Base-by-base conservation (phyloP, 495 filamentous ascomycete species). In the Aspergillus conjunctus region DNA sequence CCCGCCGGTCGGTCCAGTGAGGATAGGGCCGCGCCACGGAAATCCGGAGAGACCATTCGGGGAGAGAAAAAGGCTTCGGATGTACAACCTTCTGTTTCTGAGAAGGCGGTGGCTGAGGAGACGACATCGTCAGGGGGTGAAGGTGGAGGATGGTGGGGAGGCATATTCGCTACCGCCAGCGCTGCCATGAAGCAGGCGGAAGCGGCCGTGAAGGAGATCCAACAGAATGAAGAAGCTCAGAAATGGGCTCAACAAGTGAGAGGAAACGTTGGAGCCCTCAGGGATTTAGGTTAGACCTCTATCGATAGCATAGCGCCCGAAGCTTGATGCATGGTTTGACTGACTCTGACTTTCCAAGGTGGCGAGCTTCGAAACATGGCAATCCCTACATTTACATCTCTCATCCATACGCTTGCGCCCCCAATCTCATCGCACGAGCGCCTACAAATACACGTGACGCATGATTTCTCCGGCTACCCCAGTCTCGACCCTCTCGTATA, bases 361-460 rank as follows among this genome's bases (percentile, higher is more conserved):
- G 92, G 90, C 73, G 94, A 96, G 68, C 83, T 99, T 66, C 85
- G 89, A 60, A 89, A 88, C 62, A 89, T 90, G 63, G 94, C 94
- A 45, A 81, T 99, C 30, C 94, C 94, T 49, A 97, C 94, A 61
- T 96, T 99, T 71, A 93, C 92, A 67, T 89, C 89, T 68, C 88
- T 99, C 68, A 85, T 99, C 54, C 90, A 97, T 71, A 95, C 90
- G 46, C 87, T 99, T 56, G 95, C 94, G 3, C 95, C 94, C 43
- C 94, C 94, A 10, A 99, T 99, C 67, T 94, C 92, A 21, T 94
- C 93, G 7, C 95, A 98, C 75, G 94, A 99, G 77, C 91, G 94
- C 53, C 90, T 99, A 9, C 90, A 94, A 66, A 99, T 99, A 71
- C 94, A 99, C 79, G 91, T 95, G 58, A 97, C 95, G 18, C 95